Percentiles rank a stretch among this genome's conserved stretches.
These are phyloP conservation scores for Bryoglossum gracile DNA, from an alignment of 495 filamentous ascomycete species.

Conservation along the genomic window DNA sequence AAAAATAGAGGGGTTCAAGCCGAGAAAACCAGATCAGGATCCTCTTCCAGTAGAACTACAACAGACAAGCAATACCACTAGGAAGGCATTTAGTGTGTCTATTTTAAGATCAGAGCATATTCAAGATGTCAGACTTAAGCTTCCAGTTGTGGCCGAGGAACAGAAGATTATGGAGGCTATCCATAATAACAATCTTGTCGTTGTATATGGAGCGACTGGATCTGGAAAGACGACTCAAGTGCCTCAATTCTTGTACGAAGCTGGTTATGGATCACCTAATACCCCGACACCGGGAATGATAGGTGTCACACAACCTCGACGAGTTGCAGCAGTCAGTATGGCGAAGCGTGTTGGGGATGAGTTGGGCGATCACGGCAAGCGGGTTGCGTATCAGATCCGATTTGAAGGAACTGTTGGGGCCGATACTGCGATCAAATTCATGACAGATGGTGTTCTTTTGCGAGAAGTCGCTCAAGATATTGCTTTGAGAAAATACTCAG, in stretches of 20 bases:
- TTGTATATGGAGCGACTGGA: conserved; percentile 94
- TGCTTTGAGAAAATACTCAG: conserved; percentile 83
- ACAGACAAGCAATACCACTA: conserved; percentile 50
- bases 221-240: conserved; percentile 97
- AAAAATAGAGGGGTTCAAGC: conserved; percentile 45
- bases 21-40: conserved; percentile 59
- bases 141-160: conserved; percentile 91
- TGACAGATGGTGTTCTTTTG: conserved; percentile 96
- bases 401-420: conserved; percentile 80
- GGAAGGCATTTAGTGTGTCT: conserved; percentile 69
- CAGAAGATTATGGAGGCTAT: conserved; percentile 99
- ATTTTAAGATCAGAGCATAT: conserved; percentile 67
- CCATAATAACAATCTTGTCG: conserved; percentile 74
- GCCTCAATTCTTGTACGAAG: conserved; percentile 91
- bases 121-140: conserved; percentile 64
- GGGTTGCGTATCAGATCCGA: conserved; percentile 88
- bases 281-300: conserved; percentile 85
- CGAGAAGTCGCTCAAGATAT: conserved; percentile 90
- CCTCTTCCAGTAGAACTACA: conserved; percentile 69
- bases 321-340: conserved; percentile 93
- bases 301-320: conserved; percentile 86
- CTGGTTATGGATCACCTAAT: conserved; percentile 74
- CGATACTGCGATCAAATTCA: conserved; percentile 94
- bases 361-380: conserved; percentile 58
- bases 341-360: conserved; percentile 85